A percentile compares a stretch with the other conserved stretches of the same genome.
These are phyloP conservation scores for Globisporangium paroecandrum DNA, from an alignment of 352 stramenopile species.

Conservation along the genomic window DNA sequence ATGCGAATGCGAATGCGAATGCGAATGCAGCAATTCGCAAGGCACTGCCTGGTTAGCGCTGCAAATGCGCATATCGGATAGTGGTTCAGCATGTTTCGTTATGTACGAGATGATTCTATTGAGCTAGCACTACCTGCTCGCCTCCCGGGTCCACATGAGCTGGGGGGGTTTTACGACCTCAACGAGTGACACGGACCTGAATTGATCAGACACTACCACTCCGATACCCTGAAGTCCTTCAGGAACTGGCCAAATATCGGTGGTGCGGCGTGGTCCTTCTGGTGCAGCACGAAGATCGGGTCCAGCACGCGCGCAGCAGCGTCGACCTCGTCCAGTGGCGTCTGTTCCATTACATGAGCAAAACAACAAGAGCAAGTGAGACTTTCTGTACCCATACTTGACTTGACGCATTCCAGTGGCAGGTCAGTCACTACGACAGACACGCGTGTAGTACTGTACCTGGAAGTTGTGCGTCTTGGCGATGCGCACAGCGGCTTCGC, in stretches of 20 bases:
- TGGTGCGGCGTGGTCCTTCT: conserved; percentile 33
- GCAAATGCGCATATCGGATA: no score
- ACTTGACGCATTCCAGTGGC: no score
- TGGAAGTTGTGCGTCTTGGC: conserved; percentile 92
- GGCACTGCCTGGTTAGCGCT: no score
- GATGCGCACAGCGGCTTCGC: conserved; percentile 88
- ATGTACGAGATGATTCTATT: neutral
- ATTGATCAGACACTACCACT: conserved; percentile 48
- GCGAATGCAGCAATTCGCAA: no score
- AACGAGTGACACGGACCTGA: no score
- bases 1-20: no score
- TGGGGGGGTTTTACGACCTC: no score
- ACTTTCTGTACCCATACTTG: neutral
- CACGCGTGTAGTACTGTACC: conserved; percentile 19
- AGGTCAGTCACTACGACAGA: no score
- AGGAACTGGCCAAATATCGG: conserved; percentile 67
- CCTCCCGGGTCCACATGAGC: no score
- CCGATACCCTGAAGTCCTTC: conserved; percentile 72
- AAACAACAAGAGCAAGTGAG: neutral
- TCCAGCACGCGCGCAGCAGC: conserved; percentile 92
- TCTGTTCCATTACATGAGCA: conserved; percentile 41
- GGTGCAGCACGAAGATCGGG: conserved; percentile 85
- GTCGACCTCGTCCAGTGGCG: conserved; percentile 94
- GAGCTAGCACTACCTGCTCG: neutral
- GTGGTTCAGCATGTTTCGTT: no score